Evolutionary conservation across 75 land plant genomes (phyloP).

Genomic region (Gnetum montanum): DNA sequence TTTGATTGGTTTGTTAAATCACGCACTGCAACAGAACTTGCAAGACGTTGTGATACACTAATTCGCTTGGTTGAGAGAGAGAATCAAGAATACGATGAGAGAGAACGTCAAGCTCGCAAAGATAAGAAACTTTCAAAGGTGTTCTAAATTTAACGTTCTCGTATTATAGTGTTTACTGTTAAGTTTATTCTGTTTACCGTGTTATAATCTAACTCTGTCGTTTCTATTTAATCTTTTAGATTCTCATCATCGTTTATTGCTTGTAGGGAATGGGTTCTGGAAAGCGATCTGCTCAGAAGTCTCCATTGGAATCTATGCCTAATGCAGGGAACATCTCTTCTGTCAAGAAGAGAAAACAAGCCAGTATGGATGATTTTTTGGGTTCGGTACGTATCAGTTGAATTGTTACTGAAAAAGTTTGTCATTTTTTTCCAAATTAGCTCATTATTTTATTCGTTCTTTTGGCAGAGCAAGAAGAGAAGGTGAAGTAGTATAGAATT

Average conservation of each 20-base stretch:
- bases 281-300: conserved; percentile 20
- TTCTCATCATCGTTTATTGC: background rate
- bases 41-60: conserved; percentile 91
- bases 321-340: conserved; percentile 8
- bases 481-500: too few species aligned
- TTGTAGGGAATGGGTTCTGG: conserved; percentile 8
- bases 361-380: conserved; percentile 24
- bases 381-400: conserved; percentile 14
- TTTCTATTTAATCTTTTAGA: conserved; percentile 5
- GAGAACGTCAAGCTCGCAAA: conserved; percentile 90
- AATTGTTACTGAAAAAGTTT: background rate
- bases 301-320: conserved; percentile 8
- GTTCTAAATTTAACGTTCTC: background rate
- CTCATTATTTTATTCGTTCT: background rate
- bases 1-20: conserved; percentile 99
- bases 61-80: conserved; percentile 87
- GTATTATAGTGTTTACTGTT: background rate
- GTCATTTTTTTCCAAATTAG: background rate
- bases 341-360: conserved; percentile 21
- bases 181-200: background rate
- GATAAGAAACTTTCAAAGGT: conserved; percentile 83
- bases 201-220: background rate
- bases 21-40: conserved; percentile 87
- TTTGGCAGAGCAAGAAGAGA: conserved; percentile 4
- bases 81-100: conserved; percentile 89